Percentiles rank a stretch among this genome's conserved stretches.
Conservation (phyloP, 192 early-diverging fungal species). For the Dimargaris xerosporica region DNA sequence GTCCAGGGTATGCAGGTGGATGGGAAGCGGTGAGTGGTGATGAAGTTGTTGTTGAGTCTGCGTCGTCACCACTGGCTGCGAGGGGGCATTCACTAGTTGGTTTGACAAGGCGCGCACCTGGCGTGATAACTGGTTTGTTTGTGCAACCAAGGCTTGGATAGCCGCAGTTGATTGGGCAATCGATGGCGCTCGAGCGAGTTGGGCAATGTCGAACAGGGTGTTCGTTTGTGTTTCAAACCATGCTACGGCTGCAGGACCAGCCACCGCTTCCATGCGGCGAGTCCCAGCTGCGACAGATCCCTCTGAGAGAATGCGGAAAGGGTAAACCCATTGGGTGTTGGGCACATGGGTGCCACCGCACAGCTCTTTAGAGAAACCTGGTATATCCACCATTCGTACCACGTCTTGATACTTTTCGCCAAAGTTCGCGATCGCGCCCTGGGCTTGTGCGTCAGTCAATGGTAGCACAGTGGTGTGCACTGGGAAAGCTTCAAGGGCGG, state of each 20-base stretch:
- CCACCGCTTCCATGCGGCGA: conserved; percentile 42
- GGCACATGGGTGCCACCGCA: conserved; percentile 44
- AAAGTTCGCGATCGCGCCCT: conserved; percentile 34
- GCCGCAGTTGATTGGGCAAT: neutral
- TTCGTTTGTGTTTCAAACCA: conserved; percentile 25
- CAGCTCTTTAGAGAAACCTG: conserved; percentile 32
- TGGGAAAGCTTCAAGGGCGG: conserved; percentile 20
- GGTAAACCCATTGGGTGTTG: conserved; percentile 27
- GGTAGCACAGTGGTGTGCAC: conserved; percentile 20
- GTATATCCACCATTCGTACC: conserved; percentile 36
- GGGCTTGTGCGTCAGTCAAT: conserved; percentile 29
- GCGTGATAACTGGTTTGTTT: neutral
- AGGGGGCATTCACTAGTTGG: no score
- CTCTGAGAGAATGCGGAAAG: conserved; percentile 37
- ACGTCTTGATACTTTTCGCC: conserved; percentile 38
- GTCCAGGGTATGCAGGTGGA: neutral
- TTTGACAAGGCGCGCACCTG: neutral
- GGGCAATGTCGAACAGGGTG: neutral
- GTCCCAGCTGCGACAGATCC: conserved; percentile 41
- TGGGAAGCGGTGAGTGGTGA: neutral
- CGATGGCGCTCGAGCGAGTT: neutral
- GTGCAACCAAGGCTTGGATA: neutral
- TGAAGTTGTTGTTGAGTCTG: no score
- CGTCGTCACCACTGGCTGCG: no score
- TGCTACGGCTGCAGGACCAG: conserved; percentile 24